Base-by-base conservation (phyloP, 192 early-diverging fungal species). In the Phycomyces nitens region DNA sequence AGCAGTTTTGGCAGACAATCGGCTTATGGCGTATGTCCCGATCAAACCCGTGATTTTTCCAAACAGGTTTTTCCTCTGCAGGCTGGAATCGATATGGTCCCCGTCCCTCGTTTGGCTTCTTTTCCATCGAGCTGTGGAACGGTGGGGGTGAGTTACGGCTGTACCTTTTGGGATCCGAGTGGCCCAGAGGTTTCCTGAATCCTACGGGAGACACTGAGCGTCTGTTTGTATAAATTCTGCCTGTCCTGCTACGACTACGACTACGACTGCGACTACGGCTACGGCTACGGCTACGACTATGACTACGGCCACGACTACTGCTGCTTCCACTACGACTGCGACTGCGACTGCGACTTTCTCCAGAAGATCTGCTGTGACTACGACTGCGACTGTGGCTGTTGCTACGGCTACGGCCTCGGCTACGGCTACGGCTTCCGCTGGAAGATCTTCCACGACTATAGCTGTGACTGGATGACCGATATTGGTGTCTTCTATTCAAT, bases 1-100 rank as follows among this genome's bases (percentile, higher is more conserved):
- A 27, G 14, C 66, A 68, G 29, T 60, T 68, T 24, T 44, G 60
- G 18, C 66, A 68, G 11, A 52, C 44, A 24, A 44, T 52, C 15
- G 49, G 58, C 29, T 68, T 51, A 3, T 39, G 66, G 18, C 51
- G 50, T 16, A 29, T 53, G 16, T 57, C 51, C 23, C 58, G 44
- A 43, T 60, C 55, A 49, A 47, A 60, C n/a, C 58, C 58, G 39
- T 68, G 58, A 18, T 58, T 34, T 34, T 40, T 15, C 34, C 26
- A 24, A 26, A 21, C n/a, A 20, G 21, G 52, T 3, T 58, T 58
- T 34, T n/a, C 27, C 9, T n/a, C 38, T 39, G 12, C 56, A 40
- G 12, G 27, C 15, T 18, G 38, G 38, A 38, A 40, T 10, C 41
- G 18, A 29, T 10, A 34, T 16, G 15, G 56, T 41, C 22, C 56